Evolutionary conservation across 2,329 filamentous ascomycete genomes (phyloP), one percentile per base, ranked within the genome.

Genomic region (Hymenoscyphus salicellus): DNA sequence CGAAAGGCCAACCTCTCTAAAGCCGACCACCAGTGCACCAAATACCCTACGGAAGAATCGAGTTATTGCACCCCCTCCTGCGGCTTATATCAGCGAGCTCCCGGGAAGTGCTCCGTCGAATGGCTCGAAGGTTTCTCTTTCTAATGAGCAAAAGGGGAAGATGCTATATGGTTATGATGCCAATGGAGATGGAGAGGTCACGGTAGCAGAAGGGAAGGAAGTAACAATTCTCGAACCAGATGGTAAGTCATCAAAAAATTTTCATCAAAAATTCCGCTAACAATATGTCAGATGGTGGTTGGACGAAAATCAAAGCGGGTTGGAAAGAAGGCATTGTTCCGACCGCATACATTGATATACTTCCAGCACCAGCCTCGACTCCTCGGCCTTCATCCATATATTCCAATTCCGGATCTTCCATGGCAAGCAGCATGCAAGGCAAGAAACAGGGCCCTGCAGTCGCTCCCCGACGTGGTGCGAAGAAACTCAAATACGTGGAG

Each of bases 401-500:
- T 73, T 96, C 93, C 4, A 92, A 87, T 69, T 93, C 90, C 8
- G 87, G 87, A 3, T 87, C 87, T 4, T 93, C 90, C 0, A 79
- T 92, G 11, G 80, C 82, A 2, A 82, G 81, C 61, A 84, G 82
- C 65, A 78, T 80, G 36, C 59, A 57, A 5, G 69, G 72, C 10
- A 76, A 76, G 41, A 75, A 75, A 56, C 73, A 75, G 69, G 75
- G 75, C 2, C 76, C 72, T 52, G 93, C 89, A 0, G 95, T 99
- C 4, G 95, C 95, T 16, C 95, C 95, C 3, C 89, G 89, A 70
- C 87, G 93, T 10, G 93, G 93, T 16, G 93, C 93, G 3, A 97
- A 97, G 85, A 97, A 96, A 77, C 82, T 97, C 41, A 92, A 90
- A 74, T 96, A 98, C 72, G 94, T 96, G 1, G 91, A 97, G 75